Percentiles rank a stretch among this genome's conserved stretches.
phyloP scores from a whole-genome alignment of 2,329 filamentous ascomycete genomes.

The Colletotrichum abscissum region DNA sequence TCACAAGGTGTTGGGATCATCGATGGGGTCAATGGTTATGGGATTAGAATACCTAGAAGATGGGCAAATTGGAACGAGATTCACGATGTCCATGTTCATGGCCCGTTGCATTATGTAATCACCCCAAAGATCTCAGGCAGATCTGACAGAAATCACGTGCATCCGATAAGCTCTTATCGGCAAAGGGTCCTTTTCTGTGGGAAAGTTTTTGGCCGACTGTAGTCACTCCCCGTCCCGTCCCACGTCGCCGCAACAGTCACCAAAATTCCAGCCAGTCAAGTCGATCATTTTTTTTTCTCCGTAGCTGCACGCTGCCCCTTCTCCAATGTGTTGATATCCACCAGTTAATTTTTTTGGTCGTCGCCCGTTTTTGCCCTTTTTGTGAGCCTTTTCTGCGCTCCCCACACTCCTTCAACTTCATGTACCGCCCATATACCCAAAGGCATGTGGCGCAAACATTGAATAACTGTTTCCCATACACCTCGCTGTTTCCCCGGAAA shows the following conservation, averaged over 20 bases:
- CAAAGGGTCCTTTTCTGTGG: not conserved
- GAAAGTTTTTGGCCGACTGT: not conserved
- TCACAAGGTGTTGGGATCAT: too few relatives aligned
- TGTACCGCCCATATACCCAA: slow-evolving; percentile 5
- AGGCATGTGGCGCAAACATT: not conserved
- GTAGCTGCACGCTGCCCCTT: not conserved
- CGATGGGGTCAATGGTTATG: too few relatives aligned
- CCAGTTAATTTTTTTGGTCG: slow-evolving; percentile 2
- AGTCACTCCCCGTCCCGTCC: slow-evolving; percentile 23
- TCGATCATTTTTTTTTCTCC: not conserved
- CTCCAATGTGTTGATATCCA: slow-evolving; percentile 34
- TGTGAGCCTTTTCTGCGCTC: slow-evolving; percentile 22
- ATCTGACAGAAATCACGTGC: not conserved
- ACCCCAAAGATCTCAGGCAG: not conserved
- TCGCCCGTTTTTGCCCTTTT: not conserved
- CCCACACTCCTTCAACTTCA: slow-evolving; percentile 26
- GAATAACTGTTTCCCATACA: not conserved
- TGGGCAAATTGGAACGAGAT: not conserved
- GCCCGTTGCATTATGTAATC: not conserved
- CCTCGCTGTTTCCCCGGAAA: not conserved
- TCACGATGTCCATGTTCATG: not conserved
- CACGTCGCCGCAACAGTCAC: not conserved
- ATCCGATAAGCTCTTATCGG: slow-evolving; percentile 18
- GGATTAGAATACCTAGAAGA: not conserved
- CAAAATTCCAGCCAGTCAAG: slow-evolving; percentile 11